phyloP scores from a whole-genome alignment of 106 monocot genomes.

The Posidonia australis region DNA sequence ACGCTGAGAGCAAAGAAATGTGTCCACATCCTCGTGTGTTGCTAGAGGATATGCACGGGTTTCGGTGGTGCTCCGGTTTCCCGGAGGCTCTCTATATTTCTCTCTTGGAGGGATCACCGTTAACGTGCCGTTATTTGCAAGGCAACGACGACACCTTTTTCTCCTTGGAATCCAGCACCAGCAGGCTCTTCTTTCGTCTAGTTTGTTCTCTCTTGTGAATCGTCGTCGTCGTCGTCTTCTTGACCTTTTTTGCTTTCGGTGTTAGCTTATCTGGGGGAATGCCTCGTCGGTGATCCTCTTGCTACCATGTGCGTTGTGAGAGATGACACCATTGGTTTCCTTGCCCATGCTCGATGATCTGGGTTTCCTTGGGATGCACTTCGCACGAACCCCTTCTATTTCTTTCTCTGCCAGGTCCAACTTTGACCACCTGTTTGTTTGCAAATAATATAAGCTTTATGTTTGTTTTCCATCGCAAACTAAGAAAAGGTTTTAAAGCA shows the following conservation, averaged over 20 bases:
- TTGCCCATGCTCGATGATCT: constrained; percentile 7
- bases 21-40: background rate
- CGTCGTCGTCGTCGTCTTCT: background rate
- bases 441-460: background rate
- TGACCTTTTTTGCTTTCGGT: background rate
- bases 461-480: background rate
- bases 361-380: constrained; percentile 62
- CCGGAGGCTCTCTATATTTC: background rate
- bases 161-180: background rate
- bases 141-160: constrained; percentile 1
- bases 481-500: background rate
- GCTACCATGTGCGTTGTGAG: constrained; percentile 35
- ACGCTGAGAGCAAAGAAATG: background rate
- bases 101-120: constrained; percentile 6
- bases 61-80: background rate
- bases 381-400: constrained; percentile 29
- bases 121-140: constrained; percentile 34
- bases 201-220: background rate
- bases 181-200: background rate
- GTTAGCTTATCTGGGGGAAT: background rate
- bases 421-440: constrained; percentile 25
- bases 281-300: constrained; percentile 23
- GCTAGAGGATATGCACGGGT: background rate
- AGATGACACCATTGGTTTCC: constrained; percentile 13
- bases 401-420: constrained; percentile 35